These are phyloP conservation scores for Paxillus ammoniavirescens DNA, from an alignment of 768 basidiomycete genomes.

Conservation along the genomic window DNA sequence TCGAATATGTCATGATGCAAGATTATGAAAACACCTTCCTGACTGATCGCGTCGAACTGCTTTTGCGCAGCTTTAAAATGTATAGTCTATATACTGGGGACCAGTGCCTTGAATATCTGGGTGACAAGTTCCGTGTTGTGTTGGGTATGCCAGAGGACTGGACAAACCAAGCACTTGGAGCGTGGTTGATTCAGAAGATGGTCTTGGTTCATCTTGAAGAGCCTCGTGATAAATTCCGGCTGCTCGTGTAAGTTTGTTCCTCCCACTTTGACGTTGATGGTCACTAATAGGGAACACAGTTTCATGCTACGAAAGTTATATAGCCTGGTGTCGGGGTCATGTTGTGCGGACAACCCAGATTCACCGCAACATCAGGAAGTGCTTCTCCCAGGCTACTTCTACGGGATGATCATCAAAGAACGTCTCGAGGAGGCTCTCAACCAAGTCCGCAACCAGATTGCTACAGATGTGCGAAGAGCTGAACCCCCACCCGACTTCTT, in stretches of 20 bases:
- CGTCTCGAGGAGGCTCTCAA: conserved; percentile 87
- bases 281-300: conserved; percentile 40
- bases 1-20: conserved; percentile 94
- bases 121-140: conserved; percentile 94
- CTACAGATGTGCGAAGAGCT: conserved; percentile 72
- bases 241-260: conserved; percentile 66
- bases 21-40: conserved; percentile 97
- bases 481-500: conserved; percentile 79
- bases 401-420: conserved; percentile 98
- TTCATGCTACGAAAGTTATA: conserved; percentile 98
- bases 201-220: conserved; percentile 86
- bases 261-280: neutral
- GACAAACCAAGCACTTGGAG: conserved; percentile 79
- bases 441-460: conserved; percentile 66
- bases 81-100: conserved; percentile 85
- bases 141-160: conserved; percentile 91
- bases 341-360: conserved; percentile 95
- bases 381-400: conserved; percentile 86
- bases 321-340: conserved; percentile 83
- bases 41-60: conserved; percentile 93
- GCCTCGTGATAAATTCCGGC: conserved; percentile 90
- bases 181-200: conserved; percentile 79
- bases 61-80: conserved; percentile 93
- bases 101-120: conserved; percentile 92
- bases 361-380: conserved; percentile 99